A percentile compares a stretch with the other conserved stretches of the same genome.
phyloP scores from a whole-genome alignment of 345 rosid genomes.

The Syzygium grande region DNA sequence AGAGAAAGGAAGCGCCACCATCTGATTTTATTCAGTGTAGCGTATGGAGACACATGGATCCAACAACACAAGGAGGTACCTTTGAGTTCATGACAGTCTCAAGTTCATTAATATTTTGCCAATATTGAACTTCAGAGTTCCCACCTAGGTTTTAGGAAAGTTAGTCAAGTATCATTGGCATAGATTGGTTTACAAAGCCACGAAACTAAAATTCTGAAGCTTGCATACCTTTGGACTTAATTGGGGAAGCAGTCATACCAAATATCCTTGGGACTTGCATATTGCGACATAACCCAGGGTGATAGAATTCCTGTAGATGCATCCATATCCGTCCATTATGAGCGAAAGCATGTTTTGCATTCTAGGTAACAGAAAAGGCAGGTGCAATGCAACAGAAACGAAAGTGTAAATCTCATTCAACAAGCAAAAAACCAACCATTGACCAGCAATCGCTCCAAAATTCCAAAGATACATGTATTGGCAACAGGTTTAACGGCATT shows the following conservation, averaged over 20 bases:
- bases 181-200: not conserved
- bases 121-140: slow-evolving; percentile 24
- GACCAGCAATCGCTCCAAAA: not conserved
- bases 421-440: not conserved
- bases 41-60: not conserved
- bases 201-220: not conserved
- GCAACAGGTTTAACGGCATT: not conserved
- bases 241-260: slow-evolving; percentile 95
- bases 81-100: slow-evolving; percentile 76
- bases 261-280: slow-evolving; percentile 59
- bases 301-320: slow-evolving; percentile 73
- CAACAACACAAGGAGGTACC: slow-evolving; percentile 31
- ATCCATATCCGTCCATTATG: not conserved
- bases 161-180: not conserved
- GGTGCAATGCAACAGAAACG: not conserved
- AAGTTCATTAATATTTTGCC: slow-evolving; percentile 53
- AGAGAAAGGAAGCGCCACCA: not conserved
- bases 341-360: not conserved
- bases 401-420: not conserved
- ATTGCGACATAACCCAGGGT: slow-evolving; percentile 19
- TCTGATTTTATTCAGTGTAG: not conserved
- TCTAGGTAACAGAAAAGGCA: not conserved
- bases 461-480: not conserved
- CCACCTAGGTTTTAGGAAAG: slow-evolving; percentile 27
- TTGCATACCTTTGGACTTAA: slow-evolving; percentile 61